A percentile compares a stretch with the other conserved stretches of the same genome.
These are phyloP conservation scores for Juglanconis oblonga DNA, from an alignment of 2,329 filamentous ascomycete genomes.

Conservation along the genomic window DNA sequence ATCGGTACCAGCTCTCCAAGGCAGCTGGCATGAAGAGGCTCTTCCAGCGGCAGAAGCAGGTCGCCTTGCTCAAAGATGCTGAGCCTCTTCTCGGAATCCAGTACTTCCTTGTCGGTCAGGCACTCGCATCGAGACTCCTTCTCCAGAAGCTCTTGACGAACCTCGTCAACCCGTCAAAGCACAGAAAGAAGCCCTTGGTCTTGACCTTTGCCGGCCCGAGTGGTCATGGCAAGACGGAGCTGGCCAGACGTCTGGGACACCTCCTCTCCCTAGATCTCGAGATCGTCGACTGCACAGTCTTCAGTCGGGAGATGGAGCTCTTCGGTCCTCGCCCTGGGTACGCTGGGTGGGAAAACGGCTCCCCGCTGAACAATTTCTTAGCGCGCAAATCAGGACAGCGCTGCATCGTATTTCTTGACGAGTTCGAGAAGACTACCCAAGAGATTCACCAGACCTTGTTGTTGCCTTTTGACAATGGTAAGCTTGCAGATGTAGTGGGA, in stretches of 20 bases:
- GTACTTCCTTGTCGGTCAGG: slow-evolving; percentile 14
- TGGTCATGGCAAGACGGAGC: slow-evolving; percentile 48
- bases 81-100: not conserved
- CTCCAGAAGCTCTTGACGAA: slow-evolving; percentile 26
- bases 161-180: slow-evolving; percentile 25
- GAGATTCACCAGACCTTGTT: slow-evolving; percentile 41
- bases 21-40: not conserved
- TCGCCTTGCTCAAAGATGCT: not conserved
- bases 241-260: slow-evolving; percentile 38
- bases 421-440: slow-evolving; percentile 45
- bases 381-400: slow-evolving; percentile 30
- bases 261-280: slow-evolving; percentile 36
- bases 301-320: slow-evolving; percentile 35
- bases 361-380: slow-evolving; percentile 46
- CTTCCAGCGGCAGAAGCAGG: not conserved
- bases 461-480: slow-evolving; percentile 41
- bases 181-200: slow-evolving; percentile 31
- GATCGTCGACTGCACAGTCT: slow-evolving; percentile 37
- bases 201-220: slow-evolving; percentile 43
- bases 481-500: not conserved
- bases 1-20: not conserved
- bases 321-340: slow-evolving; percentile 40
- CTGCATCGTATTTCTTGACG: slow-evolving; percentile 47
- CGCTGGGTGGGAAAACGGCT: slow-evolving; percentile 32
- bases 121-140: slow-evolving; percentile 1